phyloP scores from a whole-genome alignment of 2,329 filamentous ascomycete genomes.

The Colletotrichum destructivum region DNA sequence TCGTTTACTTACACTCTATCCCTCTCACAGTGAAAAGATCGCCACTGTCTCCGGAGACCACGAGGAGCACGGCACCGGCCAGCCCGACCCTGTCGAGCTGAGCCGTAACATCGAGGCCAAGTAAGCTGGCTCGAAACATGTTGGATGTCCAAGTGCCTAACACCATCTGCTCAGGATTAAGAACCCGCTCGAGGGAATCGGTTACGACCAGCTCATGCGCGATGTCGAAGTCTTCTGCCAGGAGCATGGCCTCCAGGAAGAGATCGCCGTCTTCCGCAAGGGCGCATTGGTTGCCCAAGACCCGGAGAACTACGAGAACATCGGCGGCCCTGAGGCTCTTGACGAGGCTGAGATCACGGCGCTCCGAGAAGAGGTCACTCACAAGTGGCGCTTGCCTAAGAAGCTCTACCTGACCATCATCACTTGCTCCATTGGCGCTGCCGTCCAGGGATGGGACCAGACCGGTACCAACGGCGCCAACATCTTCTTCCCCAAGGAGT shows the following conservation, averaged over 20 bases:
- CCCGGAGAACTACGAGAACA: constrained; percentile 72
- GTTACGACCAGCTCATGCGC: constrained; percentile 66
- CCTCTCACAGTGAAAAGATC: constrained; percentile 47
- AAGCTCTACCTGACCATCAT: constrained; percentile 77
- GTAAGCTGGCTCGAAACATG: constrained; percentile 49
- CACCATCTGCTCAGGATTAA: constrained; percentile 54
- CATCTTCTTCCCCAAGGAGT: constrained; percentile 68
- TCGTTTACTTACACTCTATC: not conserved
- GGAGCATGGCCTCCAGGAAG: constrained; percentile 70
- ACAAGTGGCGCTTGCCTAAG: constrained; percentile 77
- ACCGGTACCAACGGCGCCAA: constrained; percentile 76
- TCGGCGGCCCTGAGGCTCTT: constrained; percentile 71
- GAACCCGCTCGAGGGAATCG: constrained; percentile 65
- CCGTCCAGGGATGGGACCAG: constrained; percentile 80
- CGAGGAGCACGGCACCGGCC: constrained; percentile 25
- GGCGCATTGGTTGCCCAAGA: constrained; percentile 83
- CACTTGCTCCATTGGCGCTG: constrained; percentile 78
- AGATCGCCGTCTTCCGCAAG: constrained; percentile 72
- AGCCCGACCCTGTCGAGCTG: constrained; percentile 49
- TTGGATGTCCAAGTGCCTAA: not conserved
- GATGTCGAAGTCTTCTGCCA: constrained; percentile 76
- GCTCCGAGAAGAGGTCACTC: constrained; percentile 73
- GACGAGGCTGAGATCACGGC: constrained; percentile 71
- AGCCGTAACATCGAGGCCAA: constrained; percentile 59
- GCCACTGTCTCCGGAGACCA: constrained; percentile 49